These are phyloP conservation scores for Citeromyces hawaiiensis DNA, from an alignment of 1,139 yeast species.

Conservation along the genomic window DNA sequence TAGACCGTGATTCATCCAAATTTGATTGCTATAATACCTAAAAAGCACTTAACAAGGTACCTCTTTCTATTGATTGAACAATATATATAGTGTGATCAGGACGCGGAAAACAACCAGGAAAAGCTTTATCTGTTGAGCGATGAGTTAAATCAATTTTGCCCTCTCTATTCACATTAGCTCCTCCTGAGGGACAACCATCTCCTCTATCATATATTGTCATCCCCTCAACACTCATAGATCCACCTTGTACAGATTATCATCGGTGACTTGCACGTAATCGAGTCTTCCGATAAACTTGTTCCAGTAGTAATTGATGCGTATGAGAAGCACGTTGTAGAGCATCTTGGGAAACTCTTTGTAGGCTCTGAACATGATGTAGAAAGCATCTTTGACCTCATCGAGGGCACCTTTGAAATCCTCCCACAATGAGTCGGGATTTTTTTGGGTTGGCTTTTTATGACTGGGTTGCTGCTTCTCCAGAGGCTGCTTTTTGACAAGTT, in stretches of 20 bases:
- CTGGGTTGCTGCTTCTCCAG: no score
- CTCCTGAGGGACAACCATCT: no score
- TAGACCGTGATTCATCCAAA: no score
- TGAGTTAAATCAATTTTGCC: no score
- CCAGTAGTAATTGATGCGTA: slow-evolving; percentile 51
- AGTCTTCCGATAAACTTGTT: slow-evolving; percentile 51
- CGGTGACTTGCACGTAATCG: slow-evolving; percentile 14
- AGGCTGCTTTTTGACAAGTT: not conserved
- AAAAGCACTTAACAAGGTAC: no score
- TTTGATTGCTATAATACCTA: no score
- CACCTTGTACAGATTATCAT: slow-evolving; percentile 12
- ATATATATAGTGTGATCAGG: no score
- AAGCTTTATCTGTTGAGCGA: no score
- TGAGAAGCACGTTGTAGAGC: slow-evolving; percentile 34
- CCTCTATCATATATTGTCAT: not conserved
- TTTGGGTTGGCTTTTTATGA: no score
- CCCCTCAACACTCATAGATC: slow-evolving; percentile 1
- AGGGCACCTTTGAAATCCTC: slow-evolving; percentile 41
- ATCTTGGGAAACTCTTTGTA: slow-evolving; percentile 61
- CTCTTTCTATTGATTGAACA: no score
- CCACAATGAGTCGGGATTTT: slow-evolving; percentile 9
- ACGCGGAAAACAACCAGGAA: no score
- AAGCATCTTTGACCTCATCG: slow-evolving; percentile 45
- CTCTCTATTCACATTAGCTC: no score
- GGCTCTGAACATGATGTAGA: slow-evolving; percentile 51